Conservation (phyloP, 345 rosid genomes). For the Mercurialis annua region DNA sequence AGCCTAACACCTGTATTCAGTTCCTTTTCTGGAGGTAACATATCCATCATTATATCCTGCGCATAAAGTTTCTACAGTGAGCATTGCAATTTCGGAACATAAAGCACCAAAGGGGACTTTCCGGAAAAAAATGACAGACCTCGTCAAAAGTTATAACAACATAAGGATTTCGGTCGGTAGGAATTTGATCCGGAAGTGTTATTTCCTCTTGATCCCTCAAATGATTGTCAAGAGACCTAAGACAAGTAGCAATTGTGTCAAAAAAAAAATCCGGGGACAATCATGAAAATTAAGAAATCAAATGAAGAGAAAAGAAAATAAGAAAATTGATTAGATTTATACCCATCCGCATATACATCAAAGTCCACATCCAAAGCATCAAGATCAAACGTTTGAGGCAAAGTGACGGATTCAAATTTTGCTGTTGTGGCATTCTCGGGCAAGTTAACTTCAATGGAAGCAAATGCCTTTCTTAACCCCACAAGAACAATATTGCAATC, state of each 20-base stretch:
- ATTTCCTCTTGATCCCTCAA: slow-evolving; percentile 56
- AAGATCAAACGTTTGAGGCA: slow-evolving; percentile 61
- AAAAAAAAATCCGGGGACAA: not conserved
- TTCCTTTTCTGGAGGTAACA: slow-evolving; percentile 15
- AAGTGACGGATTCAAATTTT: slow-evolving; percentile 55
- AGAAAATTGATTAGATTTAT: slow-evolving; percentile 4
- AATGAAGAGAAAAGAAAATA: not conserved
- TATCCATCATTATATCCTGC: slow-evolving; percentile 42
- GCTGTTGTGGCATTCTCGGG: slow-evolving; percentile 74
- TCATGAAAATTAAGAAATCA: not conserved
- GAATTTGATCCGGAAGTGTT: slow-evolving; percentile 79
- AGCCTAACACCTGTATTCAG: slow-evolving; percentile 25
- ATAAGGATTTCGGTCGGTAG: slow-evolving; percentile 53
- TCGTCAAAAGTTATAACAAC: slow-evolving; percentile 67
- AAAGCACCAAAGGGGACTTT: not conserved
- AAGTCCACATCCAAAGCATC: slow-evolving; percentile 60
- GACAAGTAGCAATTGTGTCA: not conserved
- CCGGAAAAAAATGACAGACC: slow-evolving; percentile 31
- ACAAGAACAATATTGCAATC: slow-evolving; percentile 50
- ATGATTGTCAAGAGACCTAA: slow-evolving; percentile 55
- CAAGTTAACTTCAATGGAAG: slow-evolving; percentile 49
- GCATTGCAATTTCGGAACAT: slow-evolving; percentile 5
- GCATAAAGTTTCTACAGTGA: slow-evolving; percentile 7
- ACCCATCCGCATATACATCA: slow-evolving; percentile 38
- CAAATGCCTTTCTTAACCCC: slow-evolving; percentile 56